Evolutionary conservation across 2,329 filamentous ascomycete species (phyloP).

Genomic region (Dactylellina cionopaga): DNA sequence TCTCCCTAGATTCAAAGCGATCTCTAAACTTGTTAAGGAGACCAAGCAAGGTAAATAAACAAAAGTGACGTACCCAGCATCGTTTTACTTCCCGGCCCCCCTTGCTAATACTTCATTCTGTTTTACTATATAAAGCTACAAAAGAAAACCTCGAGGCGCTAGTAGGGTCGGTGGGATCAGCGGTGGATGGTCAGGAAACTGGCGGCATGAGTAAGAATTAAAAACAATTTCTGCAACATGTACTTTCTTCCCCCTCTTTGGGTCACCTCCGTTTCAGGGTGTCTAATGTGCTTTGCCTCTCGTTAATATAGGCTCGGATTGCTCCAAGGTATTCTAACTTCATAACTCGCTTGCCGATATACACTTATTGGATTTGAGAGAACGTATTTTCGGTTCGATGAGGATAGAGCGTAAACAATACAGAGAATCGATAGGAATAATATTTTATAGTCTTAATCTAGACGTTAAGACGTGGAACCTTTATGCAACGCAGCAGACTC

Average conservation of each 20-base stretch:
- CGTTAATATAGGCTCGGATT: conserved; percentile 34
- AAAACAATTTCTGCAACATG: conserved; percentile 21
- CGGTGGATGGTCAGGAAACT: conserved; percentile 23
- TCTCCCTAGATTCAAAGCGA: conserved; percentile 41
- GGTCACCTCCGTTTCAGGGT: neutral
- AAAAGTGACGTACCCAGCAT: too few species aligned
- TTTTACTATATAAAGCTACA: conserved; percentile 3
- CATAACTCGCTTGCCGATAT: too few species aligned
- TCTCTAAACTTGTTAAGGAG: conserved; percentile 29
- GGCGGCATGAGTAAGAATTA: conserved; percentile 51
- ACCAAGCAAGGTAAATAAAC: conserved; percentile 36
- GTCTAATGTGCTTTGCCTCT: neutral
- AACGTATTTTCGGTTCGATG: too few species aligned
- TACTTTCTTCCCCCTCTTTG: conserved; percentile 16
- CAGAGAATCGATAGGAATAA: too few species aligned
- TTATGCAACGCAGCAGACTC: too few species aligned
- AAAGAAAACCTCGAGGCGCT: conserved; percentile 41
- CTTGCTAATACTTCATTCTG: neutral
- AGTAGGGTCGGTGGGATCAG: conserved; percentile 13
- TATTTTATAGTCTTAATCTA: too few species aligned
- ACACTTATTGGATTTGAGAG: too few species aligned
- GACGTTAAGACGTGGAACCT: too few species aligned
- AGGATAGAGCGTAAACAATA: too few species aligned
- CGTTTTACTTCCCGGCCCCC: too few species aligned
- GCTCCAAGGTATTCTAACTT: conserved; percentile 39